Conservation (phyloP, 73 alveolate genomes). For the Uronychia binucleata region DNA sequence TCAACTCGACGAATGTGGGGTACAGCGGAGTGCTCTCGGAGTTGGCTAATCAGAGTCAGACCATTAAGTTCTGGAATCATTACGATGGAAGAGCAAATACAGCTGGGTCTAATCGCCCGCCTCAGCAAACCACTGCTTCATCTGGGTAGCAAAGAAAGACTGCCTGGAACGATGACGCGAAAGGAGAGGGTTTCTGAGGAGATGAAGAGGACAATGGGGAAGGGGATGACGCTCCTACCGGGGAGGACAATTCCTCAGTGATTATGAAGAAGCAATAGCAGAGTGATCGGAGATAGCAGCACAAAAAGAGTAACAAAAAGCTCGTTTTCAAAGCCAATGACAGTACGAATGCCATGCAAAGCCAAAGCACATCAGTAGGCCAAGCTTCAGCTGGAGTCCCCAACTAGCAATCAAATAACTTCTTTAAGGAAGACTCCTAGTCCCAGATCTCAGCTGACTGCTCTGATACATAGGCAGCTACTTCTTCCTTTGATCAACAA, state of each 20-base stretch:
- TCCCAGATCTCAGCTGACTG: background rate
- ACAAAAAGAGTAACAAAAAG: background rate
- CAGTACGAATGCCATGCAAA: background rate
- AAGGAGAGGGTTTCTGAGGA: background rate
- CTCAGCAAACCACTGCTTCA: background rate
- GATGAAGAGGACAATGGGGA: background rate
- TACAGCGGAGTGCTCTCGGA: slow-evolving; percentile 25
- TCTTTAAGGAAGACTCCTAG: background rate
- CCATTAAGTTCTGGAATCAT: background rate
- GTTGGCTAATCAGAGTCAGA: background rate
- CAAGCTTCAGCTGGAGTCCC: background rate
- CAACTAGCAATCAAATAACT: background rate
- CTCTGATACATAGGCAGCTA: background rate
- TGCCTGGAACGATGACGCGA: background rate
- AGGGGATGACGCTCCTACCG: background rate
- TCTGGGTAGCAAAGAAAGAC: background rate
- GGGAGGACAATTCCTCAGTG: background rate
- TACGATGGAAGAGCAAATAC: background rate
- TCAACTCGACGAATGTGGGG: background rate
- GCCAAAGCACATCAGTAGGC: background rate
- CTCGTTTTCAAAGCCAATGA: background rate
- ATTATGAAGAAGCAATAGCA: background rate
- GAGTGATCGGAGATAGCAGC: background rate
- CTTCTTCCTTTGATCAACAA: background rate
- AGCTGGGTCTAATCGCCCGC: background rate